A percentile compares a stretch with the other conserved stretches of the same genome.
Evolutionary conservation across 2,329 filamentous ascomycete species (phyloP).

Genomic region (Didymella pomorum): DNA sequence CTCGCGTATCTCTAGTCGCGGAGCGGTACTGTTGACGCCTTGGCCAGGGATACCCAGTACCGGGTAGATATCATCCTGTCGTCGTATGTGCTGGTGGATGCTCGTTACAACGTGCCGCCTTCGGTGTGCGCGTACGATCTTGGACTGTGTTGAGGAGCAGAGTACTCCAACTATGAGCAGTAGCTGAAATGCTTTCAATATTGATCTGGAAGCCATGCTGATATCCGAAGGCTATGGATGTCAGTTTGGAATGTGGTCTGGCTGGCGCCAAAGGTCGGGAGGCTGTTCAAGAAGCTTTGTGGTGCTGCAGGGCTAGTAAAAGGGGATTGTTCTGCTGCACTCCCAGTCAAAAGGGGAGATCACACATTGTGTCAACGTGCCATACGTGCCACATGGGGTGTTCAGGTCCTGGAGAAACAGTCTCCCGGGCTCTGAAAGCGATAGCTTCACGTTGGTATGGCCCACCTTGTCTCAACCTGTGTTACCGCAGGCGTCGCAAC

Average conservation of each 20-base stretch:
- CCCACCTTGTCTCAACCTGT: conserved; percentile 12
- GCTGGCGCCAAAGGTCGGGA: background rate
- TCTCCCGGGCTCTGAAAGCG: conserved; percentile 1
- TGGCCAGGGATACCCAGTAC: conserved; percentile 34
- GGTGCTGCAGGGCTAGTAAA: conserved; percentile 11
- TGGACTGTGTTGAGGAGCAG: conserved; percentile 2
- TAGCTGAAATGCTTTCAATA: conserved; percentile 3
- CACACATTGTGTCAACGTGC: conserved; percentile 17
- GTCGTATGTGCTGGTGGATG: conserved; percentile 3
- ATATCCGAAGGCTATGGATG: background rate
- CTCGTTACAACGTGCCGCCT: conserved; percentile 3
- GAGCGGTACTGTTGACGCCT: conserved; percentile 36
- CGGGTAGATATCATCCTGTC: conserved; percentile 23
- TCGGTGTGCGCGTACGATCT: conserved; percentile 10
- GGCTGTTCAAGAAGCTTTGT: conserved; percentile 9
- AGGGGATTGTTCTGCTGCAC: conserved; percentile 12
- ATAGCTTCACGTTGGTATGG: conserved; percentile 8
- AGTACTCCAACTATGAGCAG: conserved; percentile 11
- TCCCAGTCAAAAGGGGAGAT: conserved; percentile 11
- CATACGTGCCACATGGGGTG: conserved; percentile 14
- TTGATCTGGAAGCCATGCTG: conserved; percentile 1
- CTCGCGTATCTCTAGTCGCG: conserved; percentile 72
- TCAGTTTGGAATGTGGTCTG: conserved; percentile 2
- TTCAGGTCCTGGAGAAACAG: conserved; percentile 3
- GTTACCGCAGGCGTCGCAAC: conserved; percentile 16